Evolutionary conservation across 306 rosid genomes (phyloP), one percentile per base, ranked within the genome.

Genomic region (Prunus campanulata): DNA sequence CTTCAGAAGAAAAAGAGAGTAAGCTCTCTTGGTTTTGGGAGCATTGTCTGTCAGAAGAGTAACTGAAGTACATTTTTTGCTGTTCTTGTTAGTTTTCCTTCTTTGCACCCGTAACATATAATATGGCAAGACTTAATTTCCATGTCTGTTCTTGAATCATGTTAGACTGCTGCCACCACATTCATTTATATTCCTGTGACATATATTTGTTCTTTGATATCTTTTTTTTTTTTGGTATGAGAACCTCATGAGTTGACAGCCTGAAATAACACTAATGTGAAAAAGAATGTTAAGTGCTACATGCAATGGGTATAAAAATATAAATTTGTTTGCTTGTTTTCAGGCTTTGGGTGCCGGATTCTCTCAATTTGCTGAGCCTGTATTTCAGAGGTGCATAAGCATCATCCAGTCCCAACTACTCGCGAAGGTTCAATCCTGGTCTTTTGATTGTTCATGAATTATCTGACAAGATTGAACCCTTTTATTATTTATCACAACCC

Each of bases 291-390:
- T 11, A 46, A 20, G 47, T 80, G 11, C 11, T 47, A 60, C 69
- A 69, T 52, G 32, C 19, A 24, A 4, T 47, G 35, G 18, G 24
- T 15, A 27, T 39, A 35, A 44, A 9, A 62, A 20, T 20, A 32
- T 55, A 54, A 55, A 77, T 76, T 14, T 32, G 19, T 72, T 82
- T 69, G 22, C 52, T 74, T 85, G 83, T 63, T 74, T 79, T 68
- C 90, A 96, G 99, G 99, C 98, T 51, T 69, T 96, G 88, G 98
- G 99, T 57, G 74, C 90, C 1, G 99, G 98, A 83, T 96, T 96
- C 81, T 62, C 99, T 74, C 96, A 83, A 80, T 96, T 93, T 65
- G 91, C 99, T 32, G 96, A 88, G 81, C 98, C 99, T 48, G 99
- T 96, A 76, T 96, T 87, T 82, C 93, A 87, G 92, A 93, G 99